A percentile compares a stretch with the other conserved stretches of the same genome.
phyloP scores from a whole-genome alignment of 495 filamentous ascomycete genomes.

The Bathelium albidoporum region DNA sequence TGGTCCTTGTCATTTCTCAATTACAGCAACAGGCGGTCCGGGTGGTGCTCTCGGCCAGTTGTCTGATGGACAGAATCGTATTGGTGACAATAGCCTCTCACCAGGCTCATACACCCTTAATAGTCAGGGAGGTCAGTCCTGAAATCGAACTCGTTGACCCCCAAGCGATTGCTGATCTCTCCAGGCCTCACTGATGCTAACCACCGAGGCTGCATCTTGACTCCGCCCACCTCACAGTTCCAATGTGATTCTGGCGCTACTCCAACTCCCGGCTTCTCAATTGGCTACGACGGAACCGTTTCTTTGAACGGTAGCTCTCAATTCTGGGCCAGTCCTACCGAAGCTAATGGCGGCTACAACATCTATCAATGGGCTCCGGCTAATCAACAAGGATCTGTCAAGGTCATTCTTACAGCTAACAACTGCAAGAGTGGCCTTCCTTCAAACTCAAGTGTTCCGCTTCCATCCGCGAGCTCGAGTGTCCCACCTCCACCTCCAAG shows the following conservation, averaged over 20 bases:
- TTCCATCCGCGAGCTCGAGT: neutral
- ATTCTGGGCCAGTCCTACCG: conserved; percentile 20
- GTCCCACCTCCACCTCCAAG: neutral
- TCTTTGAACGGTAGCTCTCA: conserved; percentile 3
- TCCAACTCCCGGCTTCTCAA: conserved; percentile 26
- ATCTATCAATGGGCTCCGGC: conserved; percentile 18
- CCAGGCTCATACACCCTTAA: conserved; percentile 15
- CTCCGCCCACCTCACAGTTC: conserved; percentile 47
- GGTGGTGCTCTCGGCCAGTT: conserved; percentile 16
- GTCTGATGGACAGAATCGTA: conserved; percentile 22
- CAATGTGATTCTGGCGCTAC: conserved; percentile 51
- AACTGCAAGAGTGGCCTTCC: conserved; percentile 4
- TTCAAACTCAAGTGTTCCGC: neutral
- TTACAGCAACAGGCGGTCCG: conserved; percentile 16
- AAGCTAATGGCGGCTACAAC: conserved; percentile 23
- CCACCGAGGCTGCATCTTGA: conserved; percentile 49
- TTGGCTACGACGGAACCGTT: conserved; percentile 21
- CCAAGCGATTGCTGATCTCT: neutral
- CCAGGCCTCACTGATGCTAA: conserved; percentile 37
- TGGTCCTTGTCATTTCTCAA: conserved; percentile 12
- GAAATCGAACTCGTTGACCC: neutral
- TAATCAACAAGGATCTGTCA: conserved; percentile 14
- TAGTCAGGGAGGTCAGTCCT: conserved; percentile 11
- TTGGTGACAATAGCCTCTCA: conserved; percentile 12
- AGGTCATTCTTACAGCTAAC: conserved; percentile 14